These are phyloP conservation scores for Prinsepia uniflora DNA, from an alignment of 306 rosid species.

Conservation along the genomic window DNA sequence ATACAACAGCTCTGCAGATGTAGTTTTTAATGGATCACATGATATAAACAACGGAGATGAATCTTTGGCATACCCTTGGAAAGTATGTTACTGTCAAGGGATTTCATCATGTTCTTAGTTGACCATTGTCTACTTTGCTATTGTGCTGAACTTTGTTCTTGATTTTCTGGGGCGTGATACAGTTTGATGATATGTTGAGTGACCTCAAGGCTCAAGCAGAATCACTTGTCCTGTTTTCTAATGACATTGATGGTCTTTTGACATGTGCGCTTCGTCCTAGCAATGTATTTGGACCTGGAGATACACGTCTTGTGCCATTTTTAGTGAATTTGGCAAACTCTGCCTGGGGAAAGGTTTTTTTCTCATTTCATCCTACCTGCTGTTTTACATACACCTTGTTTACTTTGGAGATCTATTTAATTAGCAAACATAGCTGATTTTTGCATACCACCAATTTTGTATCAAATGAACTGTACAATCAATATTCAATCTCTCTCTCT, in stretches of 20 bases:
- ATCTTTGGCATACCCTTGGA: constrained; percentile 55
- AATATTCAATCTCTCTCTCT: constrained; percentile 2
- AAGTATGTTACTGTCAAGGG: constrained; percentile 47
- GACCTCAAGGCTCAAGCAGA: constrained; percentile 92
- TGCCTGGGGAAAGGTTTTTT: constrained; percentile 66
- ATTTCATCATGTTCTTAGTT: constrained; percentile 10
- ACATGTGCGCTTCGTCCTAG: constrained; percentile 92
- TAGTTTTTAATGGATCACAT: constrained; percentile 61
- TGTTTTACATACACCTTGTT: neutral
- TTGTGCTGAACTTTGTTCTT: constrained; percentile 21
- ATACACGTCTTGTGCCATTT: constrained; percentile 53
- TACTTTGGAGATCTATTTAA: neutral
- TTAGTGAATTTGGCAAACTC: constrained; percentile 55
- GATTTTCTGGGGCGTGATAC: constrained; percentile 32
- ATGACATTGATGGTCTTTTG: constrained; percentile 71
- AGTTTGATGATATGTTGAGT: constrained; percentile 55
- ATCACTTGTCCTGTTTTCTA: constrained; percentile 61
- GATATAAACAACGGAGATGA: constrained; percentile 52
- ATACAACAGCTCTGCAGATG: constrained; percentile 82
- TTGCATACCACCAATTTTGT: neutral
- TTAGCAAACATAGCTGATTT: neutral
- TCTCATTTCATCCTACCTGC: neutral
- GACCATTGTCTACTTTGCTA: constrained; percentile 18
- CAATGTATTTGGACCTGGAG: constrained; percentile 86
- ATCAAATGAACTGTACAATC: neutral